These are phyloP conservation scores for Mucor racemosus DNA, from an alignment of 371 early-diverging fungal species.

Conservation along the genomic window DNA sequence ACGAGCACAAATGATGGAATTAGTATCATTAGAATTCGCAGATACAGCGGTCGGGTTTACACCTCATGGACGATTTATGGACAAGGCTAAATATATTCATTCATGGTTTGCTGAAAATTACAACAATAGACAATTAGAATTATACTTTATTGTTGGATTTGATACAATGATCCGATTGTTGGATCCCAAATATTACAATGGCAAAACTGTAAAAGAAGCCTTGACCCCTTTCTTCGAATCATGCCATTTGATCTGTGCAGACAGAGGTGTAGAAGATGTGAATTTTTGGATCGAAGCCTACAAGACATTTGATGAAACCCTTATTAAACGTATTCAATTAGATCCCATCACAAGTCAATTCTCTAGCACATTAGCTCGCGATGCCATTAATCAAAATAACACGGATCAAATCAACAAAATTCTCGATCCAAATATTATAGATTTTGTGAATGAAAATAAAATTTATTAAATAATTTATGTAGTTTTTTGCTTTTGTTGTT, in stretches of 20 bases:
- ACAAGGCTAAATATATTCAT: conserved; percentile 55
- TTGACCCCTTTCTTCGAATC: conserved; percentile 54
- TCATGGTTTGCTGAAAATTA: conserved; percentile 13
- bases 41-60: conserved; percentile 57
- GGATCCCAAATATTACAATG: conserved; percentile 64
- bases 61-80: conserved; percentile 60
- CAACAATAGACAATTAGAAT: conserved; percentile 25
- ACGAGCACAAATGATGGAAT: conserved; percentile 61
- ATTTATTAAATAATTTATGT: conserved; percentile 7
- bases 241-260: conserved; percentile 53
- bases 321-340: conserved; percentile 29
- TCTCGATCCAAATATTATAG: not conserved
- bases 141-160: conserved; percentile 67
- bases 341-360: conserved; percentile 13
- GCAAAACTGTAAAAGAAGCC: conserved; percentile 34
- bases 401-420: not conserved
- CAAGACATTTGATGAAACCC: not conserved
- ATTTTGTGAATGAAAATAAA: conserved; percentile 13
- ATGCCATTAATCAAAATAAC: not conserved
- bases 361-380: conserved; percentile 42
- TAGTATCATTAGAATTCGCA: conserved; percentile 34
- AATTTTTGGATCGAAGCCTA: conserved; percentile 25
- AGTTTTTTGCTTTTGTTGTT: conserved; percentile 26
- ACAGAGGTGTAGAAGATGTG: conserved; percentile 38
- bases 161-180: conserved; percentile 67